phyloP scores from a whole-genome alignment of 2,329 filamentous ascomycete species.

The Penicillium glabrum region DNA sequence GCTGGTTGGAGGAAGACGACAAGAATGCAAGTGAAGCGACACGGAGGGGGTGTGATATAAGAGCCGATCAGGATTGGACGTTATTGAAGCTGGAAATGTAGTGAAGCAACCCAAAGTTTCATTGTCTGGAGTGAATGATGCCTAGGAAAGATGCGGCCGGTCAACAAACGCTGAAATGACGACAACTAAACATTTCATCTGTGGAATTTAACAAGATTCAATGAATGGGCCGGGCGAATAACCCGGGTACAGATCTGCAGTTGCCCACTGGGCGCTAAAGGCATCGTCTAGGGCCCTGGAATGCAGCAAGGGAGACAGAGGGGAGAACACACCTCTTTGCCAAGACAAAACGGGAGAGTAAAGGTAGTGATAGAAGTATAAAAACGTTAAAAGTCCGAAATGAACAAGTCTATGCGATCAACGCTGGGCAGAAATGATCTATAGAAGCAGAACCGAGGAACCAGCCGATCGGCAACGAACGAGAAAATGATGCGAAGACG shows the following conservation, averaged over 20 bases:
- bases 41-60: background rate
- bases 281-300: conserved; percentile 18
- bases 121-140: conserved; percentile 1
- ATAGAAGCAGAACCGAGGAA: conserved; percentile 4
- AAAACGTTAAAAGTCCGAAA: background rate
- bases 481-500: conserved; percentile 2
- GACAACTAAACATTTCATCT: conserved; percentile 1
- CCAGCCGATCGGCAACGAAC: conserved; percentile 6
- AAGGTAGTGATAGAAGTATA: background rate
- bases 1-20: background rate
- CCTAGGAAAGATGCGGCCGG: background rate
- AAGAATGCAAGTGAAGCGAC: background rate
- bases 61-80: background rate
- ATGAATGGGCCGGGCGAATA: background rate
- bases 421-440: conserved; percentile 2
- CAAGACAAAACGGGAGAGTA: background rate
- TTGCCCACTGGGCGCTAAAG: conserved; percentile 5
- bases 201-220: conserved; percentile 3
- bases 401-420: background rate
- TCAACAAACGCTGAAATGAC: background rate
- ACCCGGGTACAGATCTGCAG: conserved; percentile 2
- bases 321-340: conserved; percentile 1
- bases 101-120: background rate
- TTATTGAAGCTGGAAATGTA: background rate
- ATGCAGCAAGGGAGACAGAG: conserved; percentile 16